Percentiles rank a stretch among this genome's conserved stretches.
Conservation (phyloP, 2,329 filamentous ascomycete genomes). For the Penicillium hordei region DNA sequence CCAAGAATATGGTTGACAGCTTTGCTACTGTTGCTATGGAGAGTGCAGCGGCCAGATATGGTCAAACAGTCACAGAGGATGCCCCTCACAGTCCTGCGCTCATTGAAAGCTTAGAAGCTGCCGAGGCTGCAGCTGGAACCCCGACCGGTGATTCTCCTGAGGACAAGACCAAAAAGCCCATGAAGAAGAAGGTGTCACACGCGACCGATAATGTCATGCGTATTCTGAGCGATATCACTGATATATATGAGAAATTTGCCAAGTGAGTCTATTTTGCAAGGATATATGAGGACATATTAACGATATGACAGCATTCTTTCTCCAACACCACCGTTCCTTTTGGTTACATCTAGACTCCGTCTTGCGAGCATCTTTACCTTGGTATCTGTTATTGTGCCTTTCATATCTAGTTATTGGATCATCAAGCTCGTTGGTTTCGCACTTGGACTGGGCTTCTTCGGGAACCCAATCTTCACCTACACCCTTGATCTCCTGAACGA, state of each 20-base stretch:
- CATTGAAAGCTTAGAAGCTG: constrained; percentile 58
- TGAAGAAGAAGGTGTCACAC: constrained; percentile 73
- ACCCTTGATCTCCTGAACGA: constrained; percentile 52
- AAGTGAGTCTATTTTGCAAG: constrained; percentile 47
- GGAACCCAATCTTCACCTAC: constrained; percentile 68
- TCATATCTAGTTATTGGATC: constrained; percentile 61
- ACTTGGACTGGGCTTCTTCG: constrained; percentile 73
- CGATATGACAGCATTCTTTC: constrained; percentile 52
- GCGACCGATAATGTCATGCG: constrained; percentile 75
- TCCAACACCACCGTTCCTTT: constrained; percentile 63
- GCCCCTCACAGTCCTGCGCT: constrained; percentile 41
- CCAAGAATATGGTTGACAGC: constrained; percentile 74
- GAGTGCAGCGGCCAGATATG: constrained; percentile 74
- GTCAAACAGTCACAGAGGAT: constrained; percentile 59
- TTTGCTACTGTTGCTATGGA: constrained; percentile 71
- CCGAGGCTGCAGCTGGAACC: constrained; percentile 54
- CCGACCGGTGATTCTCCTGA: constrained; percentile 51
- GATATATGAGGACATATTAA: background rate
- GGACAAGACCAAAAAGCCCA: constrained; percentile 73
- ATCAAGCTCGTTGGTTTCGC: constrained; percentile 66
- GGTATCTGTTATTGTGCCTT: constrained; percentile 53
- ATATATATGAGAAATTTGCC: constrained; percentile 64
- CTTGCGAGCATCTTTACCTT: constrained; percentile 57
- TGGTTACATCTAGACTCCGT: constrained; percentile 53
- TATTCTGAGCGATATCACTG: constrained; percentile 59